Evolutionary conservation across 1,284 basidiomycete species (phyloP).

Genomic region (Marasmius oreades): DNA sequence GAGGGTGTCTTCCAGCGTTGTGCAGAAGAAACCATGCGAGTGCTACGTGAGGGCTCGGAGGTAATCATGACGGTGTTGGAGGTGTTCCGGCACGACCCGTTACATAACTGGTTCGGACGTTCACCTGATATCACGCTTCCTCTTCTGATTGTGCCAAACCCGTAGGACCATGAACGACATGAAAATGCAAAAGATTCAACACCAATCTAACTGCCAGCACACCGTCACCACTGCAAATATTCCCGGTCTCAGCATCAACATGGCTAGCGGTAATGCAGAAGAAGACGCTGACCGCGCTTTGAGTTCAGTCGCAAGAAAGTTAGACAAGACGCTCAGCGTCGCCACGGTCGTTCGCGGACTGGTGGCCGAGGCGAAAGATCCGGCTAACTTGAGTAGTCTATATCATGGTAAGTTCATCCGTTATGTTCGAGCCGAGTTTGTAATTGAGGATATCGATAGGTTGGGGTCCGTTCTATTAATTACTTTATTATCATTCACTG

Average conservation of each 20-base stretch:
- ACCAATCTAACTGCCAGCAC: background rate
- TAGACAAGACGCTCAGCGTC: constrained; percentile 83
- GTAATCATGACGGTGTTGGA: constrained; percentile 94
- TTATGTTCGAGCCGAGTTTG: background rate
- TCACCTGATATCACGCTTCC: background rate
- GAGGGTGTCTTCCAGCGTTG: constrained; percentile 95
- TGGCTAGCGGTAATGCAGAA: constrained; percentile 63
- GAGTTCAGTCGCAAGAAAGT: constrained; percentile 72
- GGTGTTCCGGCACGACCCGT: constrained; percentile 95
- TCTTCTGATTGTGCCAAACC: background rate
- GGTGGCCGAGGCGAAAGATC: constrained; percentile 85
- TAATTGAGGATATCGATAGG: background rate
- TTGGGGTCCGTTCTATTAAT: background rate
- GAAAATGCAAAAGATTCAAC: constrained; percentile 53
- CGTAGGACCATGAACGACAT: constrained; percentile 70
- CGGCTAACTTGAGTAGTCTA: constrained; percentile 74
- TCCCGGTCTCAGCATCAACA: constrained; percentile 51
- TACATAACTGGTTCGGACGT: constrained; percentile 75
- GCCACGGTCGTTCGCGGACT: constrained; percentile 94
- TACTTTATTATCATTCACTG: background rate
- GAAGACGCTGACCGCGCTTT: constrained; percentile 92
- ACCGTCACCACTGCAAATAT: constrained; percentile 16
- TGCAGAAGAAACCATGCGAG: constrained; percentile 90
- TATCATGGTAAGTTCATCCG: constrained; percentile 57
- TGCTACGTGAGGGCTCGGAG: constrained; percentile 81